phyloP scores from a whole-genome alignment of 139 green algal genomes.

The Picochlorum sp. region DNA sequence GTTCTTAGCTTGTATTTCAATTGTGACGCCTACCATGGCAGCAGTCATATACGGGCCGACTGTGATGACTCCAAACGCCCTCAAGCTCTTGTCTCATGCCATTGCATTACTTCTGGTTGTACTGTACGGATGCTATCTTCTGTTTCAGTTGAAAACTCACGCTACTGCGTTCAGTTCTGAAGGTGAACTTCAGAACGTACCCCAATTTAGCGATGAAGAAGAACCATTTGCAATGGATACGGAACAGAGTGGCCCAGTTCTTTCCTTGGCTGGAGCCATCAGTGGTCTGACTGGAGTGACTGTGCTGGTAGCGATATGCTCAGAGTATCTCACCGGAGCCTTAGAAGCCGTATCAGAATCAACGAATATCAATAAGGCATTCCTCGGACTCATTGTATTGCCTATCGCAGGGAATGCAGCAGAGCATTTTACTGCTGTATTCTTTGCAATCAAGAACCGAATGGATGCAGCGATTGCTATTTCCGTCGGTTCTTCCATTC shows the following conservation, averaged over 20 bases:
- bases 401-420: conserved; percentile 82
- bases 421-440: conserved; percentile 83
- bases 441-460: conserved; percentile 84
- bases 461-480: conserved; percentile 85
- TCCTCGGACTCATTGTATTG: conserved; percentile 74
- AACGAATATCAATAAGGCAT: conserved; percentile 53
- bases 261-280: conserved; percentile 47
- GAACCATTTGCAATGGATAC: neutral
- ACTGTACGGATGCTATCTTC: conserved; percentile 68
- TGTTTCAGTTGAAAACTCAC: conserved; percentile 76
- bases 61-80: conserved; percentile 8
- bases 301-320: conserved; percentile 52
- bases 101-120: conserved; percentile 48
- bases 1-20: conserved; percentile 63
- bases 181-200: too few relatives aligned
- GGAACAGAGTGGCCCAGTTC: conserved; percentile 33
- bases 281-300: conserved; percentile 48
- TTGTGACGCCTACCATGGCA: conserved; percentile 61
- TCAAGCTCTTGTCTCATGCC: conserved; percentile 38
- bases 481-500: conserved; percentile 68
- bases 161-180: conserved; percentile 40
- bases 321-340: conserved; percentile 61
- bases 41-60: conserved; percentile 19
- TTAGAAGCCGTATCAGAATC: conserved; percentile 56
- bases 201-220: neutral